phyloP scores from a whole-genome alignment of 345 rosid genomes.

The Pseudoturritis turrita region DNA sequence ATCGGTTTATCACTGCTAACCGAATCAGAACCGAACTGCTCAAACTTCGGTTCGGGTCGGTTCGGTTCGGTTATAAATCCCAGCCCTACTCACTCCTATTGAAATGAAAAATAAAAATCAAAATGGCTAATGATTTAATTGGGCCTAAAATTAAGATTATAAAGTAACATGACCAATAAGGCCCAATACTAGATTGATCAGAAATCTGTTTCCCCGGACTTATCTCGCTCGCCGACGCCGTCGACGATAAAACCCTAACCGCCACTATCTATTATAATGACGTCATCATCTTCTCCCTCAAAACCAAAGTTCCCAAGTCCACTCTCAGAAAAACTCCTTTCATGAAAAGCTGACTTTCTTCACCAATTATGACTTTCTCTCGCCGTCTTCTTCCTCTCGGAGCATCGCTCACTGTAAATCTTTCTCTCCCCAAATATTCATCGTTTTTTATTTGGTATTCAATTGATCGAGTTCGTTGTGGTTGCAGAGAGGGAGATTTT shows the following conservation, averaged over 20 bases:
- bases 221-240: not conserved
- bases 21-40: too few relatives aligned
- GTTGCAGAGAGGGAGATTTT: constrained; percentile 41
- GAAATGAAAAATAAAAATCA: too few relatives aligned
- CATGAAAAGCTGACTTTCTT: constrained; percentile 5
- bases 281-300: constrained; percentile 8
- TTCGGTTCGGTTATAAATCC: too few relatives aligned
- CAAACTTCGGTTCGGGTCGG: too few relatives aligned
- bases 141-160: not conserved
- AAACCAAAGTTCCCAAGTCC: not conserved
- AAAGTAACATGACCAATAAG: not conserved
- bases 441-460: not conserved
- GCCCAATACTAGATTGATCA: not conserved
- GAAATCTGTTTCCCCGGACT: not conserved
- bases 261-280: constrained; percentile 17
- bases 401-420: constrained; percentile 25
- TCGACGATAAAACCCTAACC: constrained; percentile 19
- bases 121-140: not conserved
- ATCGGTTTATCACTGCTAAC: too few relatives aligned
- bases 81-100: too few relatives aligned
- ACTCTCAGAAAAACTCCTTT: not conserved
- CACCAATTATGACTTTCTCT: constrained; percentile 8
- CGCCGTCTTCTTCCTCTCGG: constrained; percentile 30
- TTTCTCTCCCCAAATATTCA: not conserved
- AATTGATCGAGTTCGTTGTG: constrained; percentile 12